These are phyloP conservation scores for Lactuca saligna DNA, from an alignment of 129 eudicot species.

Conservation along the genomic window DNA sequence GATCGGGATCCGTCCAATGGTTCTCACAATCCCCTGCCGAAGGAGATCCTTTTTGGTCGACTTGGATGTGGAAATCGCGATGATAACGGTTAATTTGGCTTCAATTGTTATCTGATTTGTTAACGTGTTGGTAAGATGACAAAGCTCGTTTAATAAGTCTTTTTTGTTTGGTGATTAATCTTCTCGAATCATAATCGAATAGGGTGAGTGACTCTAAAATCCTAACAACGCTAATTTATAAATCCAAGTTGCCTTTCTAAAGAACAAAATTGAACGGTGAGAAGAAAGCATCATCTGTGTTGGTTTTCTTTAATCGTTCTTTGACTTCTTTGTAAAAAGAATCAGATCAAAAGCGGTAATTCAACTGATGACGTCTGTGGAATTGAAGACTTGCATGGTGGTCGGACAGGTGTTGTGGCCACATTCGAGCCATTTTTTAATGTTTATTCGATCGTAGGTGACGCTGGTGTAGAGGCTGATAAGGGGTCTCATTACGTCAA, in stretches of 20 bases:
- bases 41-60: slow-evolving; percentile 51
- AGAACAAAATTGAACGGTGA: slow-evolving; percentile 40
- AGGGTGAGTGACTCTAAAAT: slow-evolving; percentile 47
- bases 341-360: slow-evolving; percentile 53
- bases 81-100: slow-evolving; percentile 49
- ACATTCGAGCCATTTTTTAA: slow-evolving; percentile 65
- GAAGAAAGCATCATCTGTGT: slow-evolving; percentile 14
- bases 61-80: slow-evolving; percentile 43
- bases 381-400: slow-evolving; percentile 68
- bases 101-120: slow-evolving; percentile 34
- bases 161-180: slow-evolving; percentile 37
- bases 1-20: slow-evolving; percentile 39
- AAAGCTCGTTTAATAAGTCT: slow-evolving; percentile 35
- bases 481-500: slow-evolving; percentile 81
- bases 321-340: slow-evolving; percentile 37
- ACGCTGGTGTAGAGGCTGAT: slow-evolving; percentile 78
- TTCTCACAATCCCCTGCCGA: slow-evolving; percentile 53
- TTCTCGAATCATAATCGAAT: slow-evolving; percentile 41
- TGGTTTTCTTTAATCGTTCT: slow-evolving; percentile 22
- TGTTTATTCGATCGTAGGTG: slow-evolving; percentile 80
- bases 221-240: slow-evolving; percentile 45
- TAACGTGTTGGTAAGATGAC: slow-evolving; percentile 29
- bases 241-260: slow-evolving; percentile 39
- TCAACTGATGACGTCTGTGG: slow-evolving; percentile 60
- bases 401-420: slow-evolving; percentile 88